phyloP scores from a whole-genome alignment of 306 rosid genomes.

The Mucuna pruriens region DNA sequence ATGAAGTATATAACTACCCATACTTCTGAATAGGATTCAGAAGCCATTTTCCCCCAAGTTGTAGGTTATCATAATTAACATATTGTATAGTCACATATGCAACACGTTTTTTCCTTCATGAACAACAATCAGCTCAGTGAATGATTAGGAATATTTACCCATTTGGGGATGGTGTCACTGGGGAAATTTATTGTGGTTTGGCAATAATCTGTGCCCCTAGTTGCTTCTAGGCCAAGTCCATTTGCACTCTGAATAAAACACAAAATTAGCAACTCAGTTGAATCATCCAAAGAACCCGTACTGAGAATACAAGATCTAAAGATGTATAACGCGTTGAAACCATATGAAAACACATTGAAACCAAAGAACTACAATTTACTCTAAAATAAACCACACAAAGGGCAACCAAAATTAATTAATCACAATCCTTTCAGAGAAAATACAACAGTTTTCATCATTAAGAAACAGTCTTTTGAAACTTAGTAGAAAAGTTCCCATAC shows the following conservation, averaged over 20 bases:
- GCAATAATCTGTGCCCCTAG: conserved; percentile 64
- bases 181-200: conserved; percentile 74
- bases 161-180: conserved; percentile 80
- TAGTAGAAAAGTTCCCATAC: neutral
- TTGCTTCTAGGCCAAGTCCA: conserved; percentile 87
- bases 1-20: conserved; percentile 3
- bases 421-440: conserved; percentile 21
- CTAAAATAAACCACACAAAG: neutral
- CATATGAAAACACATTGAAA: neutral
- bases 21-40: conserved; percentile 11
- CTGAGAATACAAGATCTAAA: neutral
- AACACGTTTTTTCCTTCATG: neutral
- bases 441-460: neutral
- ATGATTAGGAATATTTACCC: conserved; percentile 62
- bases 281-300: conserved; percentile 6
- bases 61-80: conserved; percentile 25
- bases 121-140: conserved; percentile 11
- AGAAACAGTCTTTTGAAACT: neutral
- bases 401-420: neutral
- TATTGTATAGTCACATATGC: conserved; percentile 3
- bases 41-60: neutral
- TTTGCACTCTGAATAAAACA: conserved; percentile 70
- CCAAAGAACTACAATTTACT: neutral
- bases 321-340: neutral
- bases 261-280: conserved; percentile 12